A percentile compares a stretch with the other conserved stretches of the same genome.
Evolutionary conservation across 495 filamentous ascomycete genomes (phyloP).

Genomic region (Podospora pseudopauciseta): DNA sequence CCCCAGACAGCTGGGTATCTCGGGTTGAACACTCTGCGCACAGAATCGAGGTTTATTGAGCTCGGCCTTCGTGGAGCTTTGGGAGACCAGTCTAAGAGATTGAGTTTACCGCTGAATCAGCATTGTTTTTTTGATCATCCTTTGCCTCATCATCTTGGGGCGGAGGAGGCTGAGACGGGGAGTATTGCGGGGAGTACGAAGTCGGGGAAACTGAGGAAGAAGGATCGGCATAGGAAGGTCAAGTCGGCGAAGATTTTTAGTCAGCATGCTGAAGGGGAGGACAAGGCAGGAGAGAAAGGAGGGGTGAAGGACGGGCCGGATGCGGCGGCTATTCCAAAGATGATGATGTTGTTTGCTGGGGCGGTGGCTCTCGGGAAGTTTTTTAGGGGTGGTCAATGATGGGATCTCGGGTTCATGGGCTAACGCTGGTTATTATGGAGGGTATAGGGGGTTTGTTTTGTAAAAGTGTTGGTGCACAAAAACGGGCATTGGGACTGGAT

Average conservation of each 20-base stretch:
- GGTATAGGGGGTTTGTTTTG: too few species aligned
- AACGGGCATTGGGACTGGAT: too few species aligned
- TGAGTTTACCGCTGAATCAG: slow-evolving; percentile 24
- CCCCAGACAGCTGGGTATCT: slow-evolving; percentile 42
- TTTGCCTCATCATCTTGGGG: not conserved
- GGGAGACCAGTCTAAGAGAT: slow-evolving; percentile 12
- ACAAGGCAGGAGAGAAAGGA: slow-evolving; percentile 1
- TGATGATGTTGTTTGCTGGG: slow-evolving; percentile 31
- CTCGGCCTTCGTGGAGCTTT: slow-evolving; percentile 36
- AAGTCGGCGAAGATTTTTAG: not conserved
- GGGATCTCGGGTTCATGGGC: too few species aligned
- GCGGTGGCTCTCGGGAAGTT: slow-evolving; percentile 25
- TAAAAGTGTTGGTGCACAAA: too few species aligned
- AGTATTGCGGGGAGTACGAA: not conserved
- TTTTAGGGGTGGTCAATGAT: slow-evolving; percentile 14
- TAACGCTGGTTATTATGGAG: not conserved
- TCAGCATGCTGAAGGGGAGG: not conserved
- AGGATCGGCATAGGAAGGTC: not conserved
- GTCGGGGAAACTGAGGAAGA: not conserved
- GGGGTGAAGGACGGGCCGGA: not conserved
- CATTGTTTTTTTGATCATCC: not conserved
- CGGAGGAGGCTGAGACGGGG: not conserved
- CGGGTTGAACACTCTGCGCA: slow-evolving; percentile 27
- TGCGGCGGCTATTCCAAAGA: slow-evolving; percentile 19
- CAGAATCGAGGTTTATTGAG: slow-evolving; percentile 31